A percentile compares a stretch with the other conserved stretches of the same genome.
Evolutionary conservation across 75 land plant genomes (phyloP).

Genomic region (Chamaecyparis obtusa): DNA sequence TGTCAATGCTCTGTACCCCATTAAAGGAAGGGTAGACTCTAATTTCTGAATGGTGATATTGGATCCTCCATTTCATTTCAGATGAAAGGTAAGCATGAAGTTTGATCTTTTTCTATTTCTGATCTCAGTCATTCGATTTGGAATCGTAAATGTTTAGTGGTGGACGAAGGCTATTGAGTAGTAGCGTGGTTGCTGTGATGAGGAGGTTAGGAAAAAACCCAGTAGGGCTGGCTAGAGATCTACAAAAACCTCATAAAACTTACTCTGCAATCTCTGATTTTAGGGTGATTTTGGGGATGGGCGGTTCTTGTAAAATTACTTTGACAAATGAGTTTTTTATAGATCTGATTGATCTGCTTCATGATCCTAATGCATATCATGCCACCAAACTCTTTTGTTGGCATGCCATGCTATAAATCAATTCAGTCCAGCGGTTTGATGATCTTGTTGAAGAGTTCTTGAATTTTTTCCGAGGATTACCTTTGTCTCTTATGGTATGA

Average conservation of each 20-base stretch:
- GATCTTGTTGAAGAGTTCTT: slow-evolving; percentile 11
- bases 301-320: not conserved
- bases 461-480: not conserved
- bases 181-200: no score
- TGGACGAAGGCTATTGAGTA: no score
- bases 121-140: no score
- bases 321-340: not conserved
- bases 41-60: no score
- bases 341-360: not conserved
- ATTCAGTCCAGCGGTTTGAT: not conserved
- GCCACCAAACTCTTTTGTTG: slow-evolving; percentile 11
- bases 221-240: not conserved
- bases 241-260: not conserved
- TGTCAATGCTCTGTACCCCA: no score
- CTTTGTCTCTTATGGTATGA: slow-evolving; percentile 7
- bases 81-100: no score
- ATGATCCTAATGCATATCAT: not conserved
- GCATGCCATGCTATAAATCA: slow-evolving; percentile 1
- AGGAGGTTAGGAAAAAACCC: no score
- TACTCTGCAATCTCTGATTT: not conserved
- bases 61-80: no score
- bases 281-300: no score
- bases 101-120: no score
- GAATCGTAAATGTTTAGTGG: no score
- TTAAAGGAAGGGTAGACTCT: no score